phyloP scores from a whole-genome alignment of 768 basidiomycete species.

The Hydnomerulius pinastri region DNA sequence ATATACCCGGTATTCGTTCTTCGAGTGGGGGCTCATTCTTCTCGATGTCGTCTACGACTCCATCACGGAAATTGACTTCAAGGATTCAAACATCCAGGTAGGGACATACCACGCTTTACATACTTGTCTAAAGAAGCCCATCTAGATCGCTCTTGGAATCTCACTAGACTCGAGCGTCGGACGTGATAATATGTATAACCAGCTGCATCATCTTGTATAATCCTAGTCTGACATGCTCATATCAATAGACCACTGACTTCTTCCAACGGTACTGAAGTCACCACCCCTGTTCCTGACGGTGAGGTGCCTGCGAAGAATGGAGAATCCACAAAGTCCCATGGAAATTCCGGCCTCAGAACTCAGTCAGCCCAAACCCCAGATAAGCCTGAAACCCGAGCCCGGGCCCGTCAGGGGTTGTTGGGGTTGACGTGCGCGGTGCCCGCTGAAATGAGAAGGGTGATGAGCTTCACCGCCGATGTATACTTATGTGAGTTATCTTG shows the following conservation, averaged over 20 bases:
- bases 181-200: constrained; percentile 47
- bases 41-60: constrained; percentile 77
- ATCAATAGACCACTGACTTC: constrained; percentile 20
- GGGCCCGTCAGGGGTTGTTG: not conserved
- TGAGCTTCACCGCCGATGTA: constrained; percentile 44
- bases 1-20: constrained; percentile 83
- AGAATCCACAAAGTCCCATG: not conserved
- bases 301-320: constrained; percentile 1
- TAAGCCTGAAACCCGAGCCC: not conserved
- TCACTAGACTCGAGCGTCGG: constrained; percentile 22
- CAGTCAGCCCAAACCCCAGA: not conserved
- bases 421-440: not conserved
- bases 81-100: constrained; percentile 54
- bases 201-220: constrained; percentile 40
- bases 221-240: constrained; percentile 21
- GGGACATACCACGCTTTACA: constrained; percentile 7
- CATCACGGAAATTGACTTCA: constrained; percentile 60
- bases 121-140: not conserved
- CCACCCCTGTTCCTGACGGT: not conserved
- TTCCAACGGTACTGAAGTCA: constrained; percentile 7
- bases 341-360: no score
- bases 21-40: constrained; percentile 84
- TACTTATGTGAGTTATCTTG: constrained; percentile 53
- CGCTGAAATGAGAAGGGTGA: constrained; percentile 13
- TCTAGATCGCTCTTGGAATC: constrained; percentile 29